These are phyloP conservation scores for Ceratocystis eucalypticola DNA, from an alignment of 2,329 filamentous ascomycete genomes.

Conservation along the genomic window DNA sequence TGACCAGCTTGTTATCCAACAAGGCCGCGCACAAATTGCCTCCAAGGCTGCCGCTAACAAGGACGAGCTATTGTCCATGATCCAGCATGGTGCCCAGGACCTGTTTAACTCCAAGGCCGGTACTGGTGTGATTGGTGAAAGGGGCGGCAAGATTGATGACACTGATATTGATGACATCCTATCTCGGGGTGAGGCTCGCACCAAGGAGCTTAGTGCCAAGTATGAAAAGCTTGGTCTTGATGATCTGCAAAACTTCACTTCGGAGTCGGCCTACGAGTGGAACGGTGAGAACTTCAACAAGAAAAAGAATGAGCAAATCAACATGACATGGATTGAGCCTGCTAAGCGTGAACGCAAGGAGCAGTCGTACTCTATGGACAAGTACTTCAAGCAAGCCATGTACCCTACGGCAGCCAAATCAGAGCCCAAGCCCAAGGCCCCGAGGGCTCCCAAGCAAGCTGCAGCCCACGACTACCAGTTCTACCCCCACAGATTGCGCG, in stretches of 20 bases:
- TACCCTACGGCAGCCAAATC: slow-evolving; percentile 59
- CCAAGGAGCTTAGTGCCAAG: slow-evolving; percentile 77
- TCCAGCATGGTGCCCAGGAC: slow-evolving; percentile 93
- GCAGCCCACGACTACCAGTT: slow-evolving; percentile 94
- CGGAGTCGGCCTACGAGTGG: slow-evolving; percentile 97
- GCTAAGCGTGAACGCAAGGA: slow-evolving; percentile 97
- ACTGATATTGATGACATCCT: slow-evolving; percentile 86
- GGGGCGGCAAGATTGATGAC: slow-evolving; percentile 55
- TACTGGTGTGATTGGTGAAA: slow-evolving; percentile 45
- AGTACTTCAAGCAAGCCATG: slow-evolving; percentile 89
- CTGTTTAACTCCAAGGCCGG: slow-evolving; percentile 68
- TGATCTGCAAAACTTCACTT: slow-evolving; percentile 93
- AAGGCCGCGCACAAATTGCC: slow-evolving; percentile 82
- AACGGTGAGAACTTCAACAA: slow-evolving; percentile 93
- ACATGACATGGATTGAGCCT: slow-evolving; percentile 89
- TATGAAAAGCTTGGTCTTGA: slow-evolving; percentile 96
- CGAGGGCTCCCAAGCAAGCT: slow-evolving; percentile 87
- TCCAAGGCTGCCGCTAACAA: slow-evolving; percentile 88
- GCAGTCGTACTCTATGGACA: slow-evolving; percentile 95
- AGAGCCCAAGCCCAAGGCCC: slow-evolving; percentile 85
- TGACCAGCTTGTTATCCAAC: slow-evolving; percentile 94
- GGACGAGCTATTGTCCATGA: slow-evolving; percentile 93
- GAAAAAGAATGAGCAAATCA: slow-evolving; percentile 76
- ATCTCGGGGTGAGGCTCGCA: slow-evolving; percentile 73
- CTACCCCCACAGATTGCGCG: slow-evolving; percentile 69